phyloP scores from a whole-genome alignment of 2,329 filamentous ascomycete species.

The Elsinoe batatas region DNA sequence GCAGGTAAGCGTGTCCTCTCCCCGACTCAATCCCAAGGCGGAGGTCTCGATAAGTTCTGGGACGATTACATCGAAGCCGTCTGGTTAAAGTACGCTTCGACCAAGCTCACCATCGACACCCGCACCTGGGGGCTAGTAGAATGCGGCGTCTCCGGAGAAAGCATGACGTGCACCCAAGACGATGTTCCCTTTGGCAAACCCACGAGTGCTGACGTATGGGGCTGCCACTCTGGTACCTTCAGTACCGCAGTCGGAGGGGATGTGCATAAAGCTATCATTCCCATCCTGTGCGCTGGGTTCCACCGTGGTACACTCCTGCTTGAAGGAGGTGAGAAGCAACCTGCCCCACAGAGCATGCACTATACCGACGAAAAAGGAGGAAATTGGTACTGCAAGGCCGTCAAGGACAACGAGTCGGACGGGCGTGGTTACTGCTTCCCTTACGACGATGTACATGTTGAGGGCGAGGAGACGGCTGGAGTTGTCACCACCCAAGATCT shows the following conservation, averaged over 20 bases:
- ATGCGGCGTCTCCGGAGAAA: conserved; percentile 27
- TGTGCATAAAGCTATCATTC: conserved; percentile 51
- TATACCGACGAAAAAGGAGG: conserved; percentile 28
- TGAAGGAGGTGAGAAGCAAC: conserved; percentile 36
- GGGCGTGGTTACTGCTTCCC: conserved; percentile 55
- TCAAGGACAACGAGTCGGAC: conserved; percentile 50
- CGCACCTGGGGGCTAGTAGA: conserved; percentile 37
- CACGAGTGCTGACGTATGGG: conserved; percentile 53
- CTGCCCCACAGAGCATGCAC: conserved; percentile 28
- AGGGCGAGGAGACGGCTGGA: conserved; percentile 42
- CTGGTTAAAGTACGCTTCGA: conserved; percentile 37
- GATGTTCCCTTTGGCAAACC: conserved; percentile 46
- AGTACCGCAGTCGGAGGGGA: conserved; percentile 33
- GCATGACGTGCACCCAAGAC: conserved; percentile 35
- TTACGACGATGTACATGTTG: conserved; percentile 57
- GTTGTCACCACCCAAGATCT: conserved; percentile 34
- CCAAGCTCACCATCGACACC: conserved; percentile 51
- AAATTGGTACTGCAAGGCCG: conserved; percentile 46
- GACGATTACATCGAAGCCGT: conserved; percentile 42
- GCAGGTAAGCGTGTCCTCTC: conserved; percentile 32
- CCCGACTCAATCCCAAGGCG: conserved; percentile 31
- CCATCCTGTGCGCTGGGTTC: conserved; percentile 64
- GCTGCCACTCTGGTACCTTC: conserved; percentile 56
- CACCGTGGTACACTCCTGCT: conserved; percentile 60
- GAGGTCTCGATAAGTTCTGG: conserved; percentile 43